Percentiles rank a stretch among this genome's conserved stretches.
These are phyloP conservation scores for Colletotrichum lentis DNA, from an alignment of 2,329 filamentous ascomycete species.

Conservation along the genomic window DNA sequence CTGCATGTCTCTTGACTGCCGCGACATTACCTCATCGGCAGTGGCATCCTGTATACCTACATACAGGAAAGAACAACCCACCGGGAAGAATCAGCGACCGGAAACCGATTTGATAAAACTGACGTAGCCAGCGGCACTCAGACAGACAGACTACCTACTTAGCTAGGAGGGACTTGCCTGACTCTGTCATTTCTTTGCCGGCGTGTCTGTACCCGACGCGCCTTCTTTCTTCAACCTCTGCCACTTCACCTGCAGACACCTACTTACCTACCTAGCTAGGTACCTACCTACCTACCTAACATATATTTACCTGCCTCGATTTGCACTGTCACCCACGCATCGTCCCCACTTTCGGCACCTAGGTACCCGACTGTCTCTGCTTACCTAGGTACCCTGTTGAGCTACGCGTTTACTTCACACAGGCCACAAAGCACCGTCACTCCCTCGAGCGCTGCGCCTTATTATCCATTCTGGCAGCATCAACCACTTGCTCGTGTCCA, in stretches of 20 bases:
- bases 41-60: not conserved
- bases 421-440: slow-evolving; percentile 17
- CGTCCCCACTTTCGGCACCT: not conserved
- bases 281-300: not conserved
- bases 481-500: slow-evolving; percentile 13
- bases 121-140: not conserved
- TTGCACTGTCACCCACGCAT: not conserved
- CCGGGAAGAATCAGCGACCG: not conserved
- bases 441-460: slow-evolving; percentile 12
- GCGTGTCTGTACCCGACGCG: not conserved
- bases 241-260: slow-evolving; percentile 3
- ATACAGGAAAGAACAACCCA: not conserved
- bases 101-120: not conserved
- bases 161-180: too few relatives aligned
- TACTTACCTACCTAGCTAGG: not conserved
- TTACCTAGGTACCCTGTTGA: slow-evolving; percentile 2
- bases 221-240: slow-evolving; percentile 13
- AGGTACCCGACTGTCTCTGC: not conserved
- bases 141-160: not conserved
- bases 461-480: slow-evolving; percentile 20
- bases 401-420: slow-evolving; percentile 8
- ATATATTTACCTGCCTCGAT: not conserved
- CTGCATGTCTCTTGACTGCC: not conserved
- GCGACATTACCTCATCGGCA: not conserved
- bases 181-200: not conserved